These are phyloP conservation scores for Takashimella koratensis DNA, from an alignment of 1,284 basidiomycete species.

Conservation along the genomic window DNA sequence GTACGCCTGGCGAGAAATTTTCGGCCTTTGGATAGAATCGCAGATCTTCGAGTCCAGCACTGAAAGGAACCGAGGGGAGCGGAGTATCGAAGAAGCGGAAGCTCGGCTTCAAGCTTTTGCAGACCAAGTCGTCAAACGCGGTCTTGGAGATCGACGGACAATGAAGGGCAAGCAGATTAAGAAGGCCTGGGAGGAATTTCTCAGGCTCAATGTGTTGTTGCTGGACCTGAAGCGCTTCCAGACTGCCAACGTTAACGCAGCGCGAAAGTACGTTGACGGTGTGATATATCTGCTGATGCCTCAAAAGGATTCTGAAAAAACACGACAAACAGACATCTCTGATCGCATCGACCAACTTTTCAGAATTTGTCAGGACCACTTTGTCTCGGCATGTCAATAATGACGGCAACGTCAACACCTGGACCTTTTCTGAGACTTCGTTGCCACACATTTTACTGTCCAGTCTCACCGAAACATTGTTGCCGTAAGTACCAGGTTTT, in stretches of 20 bases:
- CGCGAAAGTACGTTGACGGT: constrained; percentile 56
- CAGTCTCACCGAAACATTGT: constrained; percentile 74
- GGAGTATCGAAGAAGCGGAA: constrained; percentile 69
- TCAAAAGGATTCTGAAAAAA: constrained; percentile 73
- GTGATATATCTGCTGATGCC: constrained; percentile 1
- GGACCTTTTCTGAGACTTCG: constrained; percentile 54
- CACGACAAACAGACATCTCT: constrained; percentile 74
- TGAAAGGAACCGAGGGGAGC: constrained; percentile 72
- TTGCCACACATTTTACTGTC: constrained; percentile 78
- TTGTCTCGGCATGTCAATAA: constrained; percentile 30
- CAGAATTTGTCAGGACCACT: constrained; percentile 45
- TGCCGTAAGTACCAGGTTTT: constrained; percentile 54
- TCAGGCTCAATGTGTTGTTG: constrained; percentile 75
- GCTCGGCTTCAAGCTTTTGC: constrained; percentile 67
- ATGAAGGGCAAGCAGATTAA: constrained; percentile 63
- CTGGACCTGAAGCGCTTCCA: constrained; percentile 87
- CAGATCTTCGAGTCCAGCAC: constrained; percentile 79
- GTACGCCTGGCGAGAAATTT: constrained; percentile 90
- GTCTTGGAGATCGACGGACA: constrained; percentile 58
- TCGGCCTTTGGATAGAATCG: constrained; percentile 78
- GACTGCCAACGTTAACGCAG: constrained; percentile 81
- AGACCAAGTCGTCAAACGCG: constrained; percentile 61
- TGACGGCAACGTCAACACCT: constrained; percentile 43
- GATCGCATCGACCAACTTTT: constrained; percentile 52
- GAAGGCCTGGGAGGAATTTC: constrained; percentile 69